Evolutionary conservation across 2,329 filamentous ascomycete genomes (phyloP), one percentile per base, ranked within the genome.

Genomic region (Periglandula ipomoeae): DNA sequence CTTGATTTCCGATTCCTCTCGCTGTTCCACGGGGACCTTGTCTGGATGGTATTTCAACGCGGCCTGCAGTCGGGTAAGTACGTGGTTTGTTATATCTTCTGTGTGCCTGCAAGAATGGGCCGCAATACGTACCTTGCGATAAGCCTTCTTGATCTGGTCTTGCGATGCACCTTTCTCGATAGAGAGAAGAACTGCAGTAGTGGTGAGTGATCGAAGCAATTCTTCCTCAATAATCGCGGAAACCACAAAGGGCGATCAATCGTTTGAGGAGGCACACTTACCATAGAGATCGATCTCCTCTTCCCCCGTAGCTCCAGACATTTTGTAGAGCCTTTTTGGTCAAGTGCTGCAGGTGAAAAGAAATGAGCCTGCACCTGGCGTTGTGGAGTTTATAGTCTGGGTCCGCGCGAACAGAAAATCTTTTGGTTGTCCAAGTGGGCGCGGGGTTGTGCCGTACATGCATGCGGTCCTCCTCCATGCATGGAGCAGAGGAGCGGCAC

Each of bases 81-180:
- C 23, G 30, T 38, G 46, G 37, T 23, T 44, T 30, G 23, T 48
- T 48, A 40, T 50, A 38, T 35, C 9, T 13, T 34, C 23, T 15
- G n/a, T n/a, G 17, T 34, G 15, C 4, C 20, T 20, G 19, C 43
- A 35, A 5, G 5, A 23, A 43, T 22, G 15, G 37, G 17, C n/a
- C 45, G 7, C 7, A 27, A n/a, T 46, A 63, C 70, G 58, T 59
- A 90, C 90, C 79, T 95, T 96, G 71, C 91, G 86, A 71, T 96
- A 96, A 53, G 90, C 90, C 70, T 95, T 95, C 68, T 93, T 94
- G 70, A 97, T 86, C 60, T 95, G 87, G 49, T 85, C 80, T 60
- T 85, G 84, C 53, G 75, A 82, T 46, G 90, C 87, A 53, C 72
- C 72, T 65, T 77, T 85, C 46, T 83, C 73, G 59, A 97, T 78